phyloP scores from a whole-genome alignment of 768 basidiomycete species.

The Leucocoprinus leucothites region DNA sequence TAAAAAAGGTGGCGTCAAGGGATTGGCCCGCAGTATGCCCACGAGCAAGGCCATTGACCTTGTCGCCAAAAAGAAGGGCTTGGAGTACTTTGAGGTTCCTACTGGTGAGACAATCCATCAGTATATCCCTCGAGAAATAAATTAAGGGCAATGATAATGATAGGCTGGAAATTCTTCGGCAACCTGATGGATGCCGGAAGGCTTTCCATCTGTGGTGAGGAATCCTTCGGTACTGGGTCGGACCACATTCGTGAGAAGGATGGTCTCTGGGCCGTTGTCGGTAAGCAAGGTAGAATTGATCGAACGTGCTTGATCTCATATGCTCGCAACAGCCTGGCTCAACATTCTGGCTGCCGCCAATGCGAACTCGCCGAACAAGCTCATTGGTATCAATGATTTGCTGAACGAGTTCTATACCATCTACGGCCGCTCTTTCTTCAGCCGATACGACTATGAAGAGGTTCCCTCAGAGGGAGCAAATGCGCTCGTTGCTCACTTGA shows the following conservation, averaged over 20 bases:
- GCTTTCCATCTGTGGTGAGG: slow-evolving; percentile 97
- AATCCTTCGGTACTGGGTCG: slow-evolving; percentile 99
- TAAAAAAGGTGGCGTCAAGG: slow-evolving; percentile 88
- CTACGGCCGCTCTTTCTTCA: slow-evolving; percentile 98
- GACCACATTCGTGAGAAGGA: slow-evolving; percentile 99
- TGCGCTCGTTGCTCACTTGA: slow-evolving; percentile 76
- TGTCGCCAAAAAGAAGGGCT: slow-evolving; percentile 89
- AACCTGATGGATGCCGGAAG: slow-evolving; percentile 99
- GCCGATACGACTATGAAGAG: slow-evolving; percentile 99
- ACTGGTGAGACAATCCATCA: slow-evolving; percentile 58
- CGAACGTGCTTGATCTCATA: not conserved
- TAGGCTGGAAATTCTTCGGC: slow-evolving; percentile 99
- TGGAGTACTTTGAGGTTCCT: slow-evolving; percentile 94
- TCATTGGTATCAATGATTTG: slow-evolving; percentile 89
- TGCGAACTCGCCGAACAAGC: slow-evolving; percentile 65
- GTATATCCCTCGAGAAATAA: not conserved
- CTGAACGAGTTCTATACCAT: slow-evolving; percentile 82
- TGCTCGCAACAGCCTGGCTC: slow-evolving; percentile 72
- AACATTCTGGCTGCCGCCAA: slow-evolving; percentile 95
- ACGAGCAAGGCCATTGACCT: slow-evolving; percentile 96
- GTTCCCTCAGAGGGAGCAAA: slow-evolving; percentile 89
- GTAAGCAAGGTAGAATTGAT: slow-evolving; percentile 40
- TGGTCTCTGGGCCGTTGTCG: slow-evolving; percentile 95
- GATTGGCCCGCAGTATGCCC: slow-evolving; percentile 95
- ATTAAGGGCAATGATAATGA: not conserved